Evolutionary conservation across 768 basidiomycete genomes (phyloP).

Genomic region (Royoungia palumana): DNA sequence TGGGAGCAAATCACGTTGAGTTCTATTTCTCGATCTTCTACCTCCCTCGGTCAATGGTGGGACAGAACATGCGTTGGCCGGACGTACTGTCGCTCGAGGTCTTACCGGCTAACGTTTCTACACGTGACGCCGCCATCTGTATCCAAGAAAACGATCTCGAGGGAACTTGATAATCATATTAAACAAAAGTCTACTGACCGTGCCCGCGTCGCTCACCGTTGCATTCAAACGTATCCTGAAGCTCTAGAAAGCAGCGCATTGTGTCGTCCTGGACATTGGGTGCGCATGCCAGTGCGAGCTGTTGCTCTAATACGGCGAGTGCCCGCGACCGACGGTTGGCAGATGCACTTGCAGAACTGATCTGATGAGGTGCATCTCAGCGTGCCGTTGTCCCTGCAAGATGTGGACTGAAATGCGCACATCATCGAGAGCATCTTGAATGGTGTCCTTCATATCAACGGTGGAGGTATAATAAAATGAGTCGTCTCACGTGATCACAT

Average conservation of each 20-base stretch:
- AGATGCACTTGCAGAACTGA: slow-evolving; percentile 60
- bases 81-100: slow-evolving; percentile 42
- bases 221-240: slow-evolving; percentile 81
- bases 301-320: slow-evolving; percentile 52
- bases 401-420: slow-evolving; percentile 38
- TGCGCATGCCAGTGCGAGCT: slow-evolving; percentile 50
- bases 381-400: neutral
- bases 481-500: slow-evolving; percentile 32
- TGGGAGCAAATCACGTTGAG: slow-evolving; percentile 47
- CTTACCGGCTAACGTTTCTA: slow-evolving; percentile 51
- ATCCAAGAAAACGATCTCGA: slow-evolving; percentile 66
- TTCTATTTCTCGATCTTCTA: slow-evolving; percentile 48
- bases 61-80: neutral
- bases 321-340: slow-evolving; percentile 50
- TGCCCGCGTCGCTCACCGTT: slow-evolving; percentile 53
- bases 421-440: slow-evolving; percentile 67
- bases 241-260: slow-evolving; percentile 52
- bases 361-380: slow-evolving; percentile 39
- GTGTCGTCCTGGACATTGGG: slow-evolving; percentile 41
- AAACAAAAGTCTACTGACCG: slow-evolving; percentile 1
- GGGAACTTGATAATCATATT: slow-evolving; percentile 49
- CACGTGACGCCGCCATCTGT: slow-evolving; percentile 41
- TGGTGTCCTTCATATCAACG: slow-evolving; percentile 39
- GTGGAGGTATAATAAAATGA: slow-evolving; percentile 8
- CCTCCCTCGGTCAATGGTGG: slow-evolving; percentile 5